A percentile compares a stretch with the other conserved stretches of the same genome.
Conservation (phyloP, 306 rosid species). For the Ormosia semicastrata region DNA sequence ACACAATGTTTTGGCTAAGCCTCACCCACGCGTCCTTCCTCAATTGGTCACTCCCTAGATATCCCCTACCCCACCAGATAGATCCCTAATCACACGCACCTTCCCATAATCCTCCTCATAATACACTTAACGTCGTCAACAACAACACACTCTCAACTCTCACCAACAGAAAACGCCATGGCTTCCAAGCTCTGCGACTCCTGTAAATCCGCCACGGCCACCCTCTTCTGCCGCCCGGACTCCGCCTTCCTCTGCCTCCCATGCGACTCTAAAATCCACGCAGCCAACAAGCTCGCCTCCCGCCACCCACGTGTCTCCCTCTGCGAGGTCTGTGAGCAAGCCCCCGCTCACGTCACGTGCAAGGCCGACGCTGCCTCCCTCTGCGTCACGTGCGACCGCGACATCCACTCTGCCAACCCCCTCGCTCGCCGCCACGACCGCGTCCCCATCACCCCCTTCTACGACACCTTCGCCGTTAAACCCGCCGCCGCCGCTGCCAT, state of each 20-base stretch:
- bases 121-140: no score
- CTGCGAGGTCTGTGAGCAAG: constrained; percentile 93
- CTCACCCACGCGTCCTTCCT: constrained; percentile 29
- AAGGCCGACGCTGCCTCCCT: constrained; percentile 95
- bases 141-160: neutral
- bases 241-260: constrained; percentile 78
- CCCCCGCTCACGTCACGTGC: constrained; percentile 89
- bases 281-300: constrained; percentile 95
- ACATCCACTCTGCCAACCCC: constrained; percentile 93
- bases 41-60: constrained; percentile 31
- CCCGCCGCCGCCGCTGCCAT: no score
- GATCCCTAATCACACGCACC: constrained; percentile 22
- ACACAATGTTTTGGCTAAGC: constrained; percentile 45
- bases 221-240: constrained; percentile 88
- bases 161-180: constrained; percentile 31
- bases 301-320: constrained; percentile 88
- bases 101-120: neutral
- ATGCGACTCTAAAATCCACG: constrained; percentile 81
- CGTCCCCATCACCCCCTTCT: constrained; percentile 56
- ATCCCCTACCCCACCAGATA: constrained; percentile 53
- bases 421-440: constrained; percentile 95
- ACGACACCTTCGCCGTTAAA: constrained; percentile 37
- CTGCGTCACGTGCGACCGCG: constrained; percentile 85
- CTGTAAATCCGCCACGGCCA: constrained; percentile 75
- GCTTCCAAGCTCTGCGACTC: constrained; percentile 91